Percentiles rank a stretch among this genome's conserved stretches.
phyloP scores from a whole-genome alignment of 768 basidiomycete species.

The Panaeolus cyanescens region DNA sequence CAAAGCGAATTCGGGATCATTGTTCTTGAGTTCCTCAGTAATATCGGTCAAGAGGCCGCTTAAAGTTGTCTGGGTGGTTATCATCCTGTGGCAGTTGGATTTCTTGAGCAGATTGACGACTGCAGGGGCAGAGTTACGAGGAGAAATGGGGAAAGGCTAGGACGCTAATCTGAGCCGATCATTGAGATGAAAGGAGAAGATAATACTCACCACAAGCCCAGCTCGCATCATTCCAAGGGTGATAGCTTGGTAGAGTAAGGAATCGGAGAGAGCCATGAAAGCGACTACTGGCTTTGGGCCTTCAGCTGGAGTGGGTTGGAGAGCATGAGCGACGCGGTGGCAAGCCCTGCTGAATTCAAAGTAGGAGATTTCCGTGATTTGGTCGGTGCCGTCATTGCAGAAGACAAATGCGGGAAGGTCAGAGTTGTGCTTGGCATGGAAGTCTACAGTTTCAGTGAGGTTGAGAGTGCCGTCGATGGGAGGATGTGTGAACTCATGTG shows the following conservation, averaged over 20 bases:
- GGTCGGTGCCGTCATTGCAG: slow-evolving; percentile 13
- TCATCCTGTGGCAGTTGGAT: slow-evolving; percentile 29
- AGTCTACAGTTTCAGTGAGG: slow-evolving; percentile 19
- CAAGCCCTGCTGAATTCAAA: slow-evolving; percentile 19
- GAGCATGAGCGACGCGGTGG: slow-evolving; percentile 27
- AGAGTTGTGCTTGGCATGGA: slow-evolving; percentile 20
- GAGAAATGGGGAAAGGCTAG: slow-evolving; percentile 38
- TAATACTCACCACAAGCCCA: slow-evolving; percentile 27
- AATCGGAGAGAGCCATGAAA: slow-evolving; percentile 31
- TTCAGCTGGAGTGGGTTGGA: slow-evolving; percentile 18
- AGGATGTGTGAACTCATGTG: background rate
- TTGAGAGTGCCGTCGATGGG: slow-evolving; percentile 6
- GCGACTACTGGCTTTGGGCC: slow-evolving; percentile 27
- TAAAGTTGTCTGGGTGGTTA: slow-evolving; percentile 28
- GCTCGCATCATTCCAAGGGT: slow-evolving; percentile 25
- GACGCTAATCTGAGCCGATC: background rate
- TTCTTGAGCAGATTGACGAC: slow-evolving; percentile 31
- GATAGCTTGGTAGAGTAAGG: slow-evolving; percentile 26
- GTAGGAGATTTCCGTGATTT: slow-evolving; percentile 16
- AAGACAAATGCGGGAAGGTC: slow-evolving; percentile 19
- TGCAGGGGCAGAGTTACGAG: slow-evolving; percentile 36
- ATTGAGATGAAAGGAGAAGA: slow-evolving; percentile 10
- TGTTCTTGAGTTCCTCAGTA: slow-evolving; percentile 15
- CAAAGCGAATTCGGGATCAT: slow-evolving; percentile 22
- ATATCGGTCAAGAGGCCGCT: slow-evolving; percentile 12